Conservation (phyloP, 306 rosid species). For the Rosa chinensis region DNA sequence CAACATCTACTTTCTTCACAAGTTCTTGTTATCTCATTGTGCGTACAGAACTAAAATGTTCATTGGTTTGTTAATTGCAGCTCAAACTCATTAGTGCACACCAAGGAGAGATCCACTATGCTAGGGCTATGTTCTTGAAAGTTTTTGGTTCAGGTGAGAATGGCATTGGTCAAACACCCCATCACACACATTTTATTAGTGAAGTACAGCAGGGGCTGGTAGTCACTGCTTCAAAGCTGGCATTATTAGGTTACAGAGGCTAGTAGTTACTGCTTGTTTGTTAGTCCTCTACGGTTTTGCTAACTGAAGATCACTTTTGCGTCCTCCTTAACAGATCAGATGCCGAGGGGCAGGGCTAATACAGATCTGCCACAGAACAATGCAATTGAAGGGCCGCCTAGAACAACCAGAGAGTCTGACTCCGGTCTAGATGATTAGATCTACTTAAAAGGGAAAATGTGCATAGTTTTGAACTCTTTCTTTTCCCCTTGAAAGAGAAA, state of each 20-base stretch:
- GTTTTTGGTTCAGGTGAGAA: conserved; percentile 66
- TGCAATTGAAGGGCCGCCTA: conserved; percentile 45
- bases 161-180: neutral
- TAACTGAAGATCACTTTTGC: neutral
- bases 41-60: neutral
- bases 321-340: conserved; percentile 26
- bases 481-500: too few species aligned
- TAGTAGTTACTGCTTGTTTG: neutral
- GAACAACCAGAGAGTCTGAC: conserved; percentile 31
- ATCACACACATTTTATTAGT: neutral
- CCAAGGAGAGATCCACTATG: conserved; percentile 59
- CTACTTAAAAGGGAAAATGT: neutral
- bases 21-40: neutral
- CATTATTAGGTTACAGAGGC: neutral
- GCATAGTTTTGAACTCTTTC: neutral
- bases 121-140: conserved; percentile 42
- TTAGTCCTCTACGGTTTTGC: neutral
- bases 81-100: conserved; percentile 52
- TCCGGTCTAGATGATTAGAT: conserved; percentile 33
- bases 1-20: neutral
- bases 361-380: conserved; percentile 30
- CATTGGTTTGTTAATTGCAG: conserved; percentile 43
- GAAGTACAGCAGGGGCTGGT: neutral
- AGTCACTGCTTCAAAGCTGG: neutral
- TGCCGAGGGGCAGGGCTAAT: conserved; percentile 32